These are phyloP conservation scores for Fomitopsis pulvina DNA, from an alignment of 768 basidiomycete species.

Conservation along the genomic window DNA sequence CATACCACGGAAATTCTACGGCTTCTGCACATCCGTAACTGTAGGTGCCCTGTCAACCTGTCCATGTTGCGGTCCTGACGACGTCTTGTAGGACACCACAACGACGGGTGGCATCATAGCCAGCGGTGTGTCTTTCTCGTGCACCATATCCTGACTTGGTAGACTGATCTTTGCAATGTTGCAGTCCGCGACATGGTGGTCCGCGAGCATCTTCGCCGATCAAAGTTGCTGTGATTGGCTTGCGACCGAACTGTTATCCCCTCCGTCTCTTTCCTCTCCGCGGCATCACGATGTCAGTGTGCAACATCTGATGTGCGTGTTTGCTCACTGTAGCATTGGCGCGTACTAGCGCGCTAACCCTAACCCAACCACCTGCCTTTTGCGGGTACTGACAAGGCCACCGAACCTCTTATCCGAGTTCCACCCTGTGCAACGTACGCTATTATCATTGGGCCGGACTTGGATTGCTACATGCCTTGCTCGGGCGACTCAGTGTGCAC, in stretches of 20 bases:
- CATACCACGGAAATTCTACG: conserved; percentile 68
- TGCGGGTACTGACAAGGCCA: too few relatives aligned
- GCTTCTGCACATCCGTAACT: conserved; percentile 73
- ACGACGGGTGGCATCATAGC: conserved; percentile 75
- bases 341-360: too few relatives aligned
- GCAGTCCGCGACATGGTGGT: conserved; percentile 79
- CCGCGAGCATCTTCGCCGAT: conserved; percentile 69
- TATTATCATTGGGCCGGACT: too few relatives aligned
- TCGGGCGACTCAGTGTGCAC: too few relatives aligned
- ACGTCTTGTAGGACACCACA: conserved; percentile 44
- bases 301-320: too few relatives aligned
- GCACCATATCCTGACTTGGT: neutral
- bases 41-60: conserved; percentile 27
- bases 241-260: neutral
- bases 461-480: too few relatives aligned
- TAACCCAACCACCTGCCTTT: too few relatives aligned
- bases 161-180: neutral
- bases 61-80: neutral
- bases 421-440: too few relatives aligned
- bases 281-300: neutral
- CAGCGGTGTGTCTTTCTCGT: conserved; percentile 43
- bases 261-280: neutral
- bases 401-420: too few relatives aligned
- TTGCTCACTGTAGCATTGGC: too few relatives aligned
- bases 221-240: conserved; percentile 50